These are phyloP conservation scores for Xylariales sp. DNA, from an alignment of 2,329 filamentous ascomycete genomes.

Conservation along the genomic window DNA sequence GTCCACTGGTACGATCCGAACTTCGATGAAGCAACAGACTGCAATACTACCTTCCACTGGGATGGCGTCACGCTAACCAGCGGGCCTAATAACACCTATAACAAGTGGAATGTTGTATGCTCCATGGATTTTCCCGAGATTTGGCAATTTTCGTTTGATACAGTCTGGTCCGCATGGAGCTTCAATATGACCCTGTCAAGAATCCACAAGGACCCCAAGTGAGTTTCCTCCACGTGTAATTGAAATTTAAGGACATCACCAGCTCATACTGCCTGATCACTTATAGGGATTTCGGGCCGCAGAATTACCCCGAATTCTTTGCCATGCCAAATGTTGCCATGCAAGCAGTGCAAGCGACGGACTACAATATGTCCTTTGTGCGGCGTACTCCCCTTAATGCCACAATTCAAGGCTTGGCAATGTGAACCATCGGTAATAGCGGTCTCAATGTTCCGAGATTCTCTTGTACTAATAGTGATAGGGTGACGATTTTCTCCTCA, in stretches of 20 bases:
- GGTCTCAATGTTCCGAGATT: no score
- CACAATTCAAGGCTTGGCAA: conserved; percentile 3
- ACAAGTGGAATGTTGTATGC: conserved; percentile 9
- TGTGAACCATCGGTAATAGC: conserved; percentile 1
- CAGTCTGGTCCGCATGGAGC: not conserved
- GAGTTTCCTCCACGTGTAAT: no score
- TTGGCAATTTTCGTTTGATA: conserved; percentile 8
- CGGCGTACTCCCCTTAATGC: conserved; percentile 2
- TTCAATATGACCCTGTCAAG: conserved; percentile 7
- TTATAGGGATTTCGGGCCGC: not conserved
- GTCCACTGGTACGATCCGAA: conserved; percentile 9
- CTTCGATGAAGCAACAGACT: conserved; percentile 9
- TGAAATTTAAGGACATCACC: no score
- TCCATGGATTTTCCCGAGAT: not conserved
- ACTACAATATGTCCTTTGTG: conserved; percentile 5
- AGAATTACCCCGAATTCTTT: conserved; percentile 5
- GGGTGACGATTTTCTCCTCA: no score
- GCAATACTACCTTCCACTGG: conserved; percentile 17
- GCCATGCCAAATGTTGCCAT: conserved; percentile 4
- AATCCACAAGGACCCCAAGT: conserved; percentile 6
- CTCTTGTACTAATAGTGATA: no score
- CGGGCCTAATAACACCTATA: conserved; percentile 21
- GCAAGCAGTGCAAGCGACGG: conserved; percentile 1
- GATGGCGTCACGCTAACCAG: conserved; percentile 14
- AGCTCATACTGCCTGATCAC: no score